phyloP scores from a whole-genome alignment of 1,284 basidiomycete genomes.

The Schizophyllum commune region DNA sequence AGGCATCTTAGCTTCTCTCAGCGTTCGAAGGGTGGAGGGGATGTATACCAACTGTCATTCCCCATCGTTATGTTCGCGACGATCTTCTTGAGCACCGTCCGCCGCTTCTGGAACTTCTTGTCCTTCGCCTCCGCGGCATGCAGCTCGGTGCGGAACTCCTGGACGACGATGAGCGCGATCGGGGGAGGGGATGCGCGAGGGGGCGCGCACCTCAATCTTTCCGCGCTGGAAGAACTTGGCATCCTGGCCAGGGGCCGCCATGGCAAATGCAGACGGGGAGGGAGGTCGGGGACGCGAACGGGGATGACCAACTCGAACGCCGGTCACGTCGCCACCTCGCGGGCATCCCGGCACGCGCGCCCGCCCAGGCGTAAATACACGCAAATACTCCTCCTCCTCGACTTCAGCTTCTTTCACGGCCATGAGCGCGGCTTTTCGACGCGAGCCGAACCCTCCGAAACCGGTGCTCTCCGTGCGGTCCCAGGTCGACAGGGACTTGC shows the following conservation, averaged over 20 bases:
- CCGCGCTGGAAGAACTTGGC: constrained; percentile 87
- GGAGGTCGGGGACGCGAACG: neutral
- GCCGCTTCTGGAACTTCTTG: constrained; percentile 88
- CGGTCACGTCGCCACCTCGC: neutral
- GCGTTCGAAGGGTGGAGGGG: constrained; percentile 17
- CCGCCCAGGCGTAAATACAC: neutral
- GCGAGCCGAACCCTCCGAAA: constrained; percentile 10
- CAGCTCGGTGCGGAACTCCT: constrained; percentile 85
- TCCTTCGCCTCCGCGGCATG: constrained; percentile 87
- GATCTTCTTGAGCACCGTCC: constrained; percentile 91
- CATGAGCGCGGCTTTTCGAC: neutral
- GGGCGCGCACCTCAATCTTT: constrained; percentile 73
- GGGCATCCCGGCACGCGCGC: neutral
- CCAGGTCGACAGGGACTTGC: constrained; percentile 7
- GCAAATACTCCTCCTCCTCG: neutral
- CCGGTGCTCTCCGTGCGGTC: constrained; percentile 13
- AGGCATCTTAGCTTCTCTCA: constrained; percentile 16
- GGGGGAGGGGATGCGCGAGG: constrained; percentile 3
- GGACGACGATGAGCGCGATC: constrained; percentile 13
- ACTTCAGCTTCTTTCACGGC: neutral
- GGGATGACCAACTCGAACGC: neutral
- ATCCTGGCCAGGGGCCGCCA: constrained; percentile 72
- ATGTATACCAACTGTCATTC: constrained; percentile 73
- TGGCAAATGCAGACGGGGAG: constrained; percentile 16
- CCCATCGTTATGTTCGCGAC: constrained; percentile 96